Evolutionary conservation across 176 grass and related monocot genomes (phyloP).

Genomic region (Aegilops longissima): DNA sequence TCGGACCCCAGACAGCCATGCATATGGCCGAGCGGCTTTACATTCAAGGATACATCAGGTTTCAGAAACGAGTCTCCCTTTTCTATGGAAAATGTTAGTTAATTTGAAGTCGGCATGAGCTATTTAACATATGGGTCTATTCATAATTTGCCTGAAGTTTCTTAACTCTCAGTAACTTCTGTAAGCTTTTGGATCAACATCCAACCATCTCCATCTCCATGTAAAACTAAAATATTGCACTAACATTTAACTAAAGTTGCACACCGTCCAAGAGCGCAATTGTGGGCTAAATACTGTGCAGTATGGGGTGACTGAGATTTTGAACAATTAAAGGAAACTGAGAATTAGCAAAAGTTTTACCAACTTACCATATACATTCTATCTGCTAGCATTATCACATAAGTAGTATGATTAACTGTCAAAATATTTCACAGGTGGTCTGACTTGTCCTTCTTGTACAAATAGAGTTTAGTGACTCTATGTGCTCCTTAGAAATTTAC

Average conservation of each 20-base stretch:
- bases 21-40: slow-evolving; percentile 90
- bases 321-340: no score
- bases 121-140: not conserved
- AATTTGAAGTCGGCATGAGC: slow-evolving; percentile 17
- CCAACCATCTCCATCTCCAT: not conserved
- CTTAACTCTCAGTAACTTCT: not conserved
- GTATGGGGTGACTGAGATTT: no score
- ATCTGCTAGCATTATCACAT: not conserved
- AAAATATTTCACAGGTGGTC: not conserved
- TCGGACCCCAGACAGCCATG: slow-evolving; percentile 90
- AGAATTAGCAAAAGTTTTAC: no score
- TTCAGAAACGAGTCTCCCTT: slow-evolving; percentile 22
- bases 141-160: not conserved
- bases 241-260: not conserved
- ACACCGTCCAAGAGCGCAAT: not conserved
- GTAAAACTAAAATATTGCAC: not conserved
- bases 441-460: slow-evolving; percentile 9
- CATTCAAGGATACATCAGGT: slow-evolving; percentile 98
- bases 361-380: no score
- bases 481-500: slow-evolving; percentile 14
- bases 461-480: not conserved
- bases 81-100: slow-evolving; percentile 16
- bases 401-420: not conserved
- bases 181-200: not conserved
- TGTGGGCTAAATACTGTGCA: no score